phyloP scores from a whole-genome alignment of 2,329 filamentous ascomycete genomes.

The Fonsecaea erecta region DNA sequence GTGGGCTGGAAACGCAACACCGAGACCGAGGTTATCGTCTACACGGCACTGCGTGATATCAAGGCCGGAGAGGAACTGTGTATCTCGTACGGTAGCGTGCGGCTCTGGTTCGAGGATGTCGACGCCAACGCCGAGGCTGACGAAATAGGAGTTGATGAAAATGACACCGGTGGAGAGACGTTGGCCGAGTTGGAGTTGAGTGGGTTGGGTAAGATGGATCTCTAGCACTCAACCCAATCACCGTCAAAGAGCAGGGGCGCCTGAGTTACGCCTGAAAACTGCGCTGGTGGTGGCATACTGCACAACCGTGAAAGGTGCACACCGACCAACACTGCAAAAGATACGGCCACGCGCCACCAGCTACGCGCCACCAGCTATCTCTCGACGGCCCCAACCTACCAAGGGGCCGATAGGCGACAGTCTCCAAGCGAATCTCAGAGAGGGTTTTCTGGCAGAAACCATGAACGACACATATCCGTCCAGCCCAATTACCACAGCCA shows the following conservation, averaged over 20 bases:
- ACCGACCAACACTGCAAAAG: neutral
- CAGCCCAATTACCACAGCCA: neutral
- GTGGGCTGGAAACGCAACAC: slow-evolving; percentile 57
- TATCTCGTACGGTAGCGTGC: slow-evolving; percentile 40
- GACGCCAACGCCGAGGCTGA: slow-evolving; percentile 27
- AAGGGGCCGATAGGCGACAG: neutral
- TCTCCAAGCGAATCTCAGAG: neutral
- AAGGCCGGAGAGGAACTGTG: slow-evolving; percentile 58
- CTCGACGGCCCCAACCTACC: neutral
- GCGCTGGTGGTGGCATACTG: neutral
- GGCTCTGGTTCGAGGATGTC: slow-evolving; percentile 40
- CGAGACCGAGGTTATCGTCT: slow-evolving; percentile 50
- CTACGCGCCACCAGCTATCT: neutral
- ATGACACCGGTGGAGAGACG: slow-evolving; percentile 18
- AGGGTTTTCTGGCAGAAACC: neutral
- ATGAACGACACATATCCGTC: neutral
- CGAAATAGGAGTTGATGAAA: slow-evolving; percentile 7
- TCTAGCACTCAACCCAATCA: slow-evolving; percentile 5
- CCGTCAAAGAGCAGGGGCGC: no score
- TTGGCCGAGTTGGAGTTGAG: slow-evolving; percentile 32
- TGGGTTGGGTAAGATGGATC: slow-evolving; percentile 30
- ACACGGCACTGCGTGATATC: slow-evolving; percentile 54
- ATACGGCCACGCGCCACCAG: neutral
- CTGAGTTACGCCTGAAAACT: neutral
- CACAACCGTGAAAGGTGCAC: neutral